phyloP scores from a whole-genome alignment of 2,329 filamentous ascomycete species.

The Chalara sp. region DNA sequence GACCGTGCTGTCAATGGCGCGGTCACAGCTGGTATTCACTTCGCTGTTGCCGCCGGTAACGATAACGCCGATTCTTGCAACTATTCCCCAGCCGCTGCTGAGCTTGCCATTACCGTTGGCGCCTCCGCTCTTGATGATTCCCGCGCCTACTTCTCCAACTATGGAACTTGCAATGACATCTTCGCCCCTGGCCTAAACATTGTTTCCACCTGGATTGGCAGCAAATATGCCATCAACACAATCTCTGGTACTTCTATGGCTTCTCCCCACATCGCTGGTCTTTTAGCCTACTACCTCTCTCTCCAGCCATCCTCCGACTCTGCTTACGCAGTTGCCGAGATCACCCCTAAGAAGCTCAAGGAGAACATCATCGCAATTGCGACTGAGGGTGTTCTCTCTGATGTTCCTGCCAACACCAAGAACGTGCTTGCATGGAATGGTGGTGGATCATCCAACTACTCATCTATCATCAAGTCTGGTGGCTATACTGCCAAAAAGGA shows the following conservation, averaged over 20 bases:
- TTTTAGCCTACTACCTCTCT: slow-evolving; percentile 95
- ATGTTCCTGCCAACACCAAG: slow-evolving; percentile 78
- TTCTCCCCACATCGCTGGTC: slow-evolving; percentile 92
- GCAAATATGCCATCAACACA: slow-evolving; percentile 93
- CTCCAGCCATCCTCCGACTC: slow-evolving; percentile 88
- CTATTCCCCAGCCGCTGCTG: slow-evolving; percentile 93
- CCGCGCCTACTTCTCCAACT: slow-evolving; percentile 99
- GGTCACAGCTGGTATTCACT: slow-evolving; percentile 87
- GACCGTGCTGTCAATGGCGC: slow-evolving; percentile 92
- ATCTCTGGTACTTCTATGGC: slow-evolving; percentile 99
- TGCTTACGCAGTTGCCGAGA: slow-evolving; percentile 79
- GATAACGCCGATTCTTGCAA: slow-evolving; percentile 99
- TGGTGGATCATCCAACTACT: slow-evolving; percentile 88
- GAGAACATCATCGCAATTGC: slow-evolving; percentile 75
- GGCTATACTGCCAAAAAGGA: slow-evolving; percentile 55
- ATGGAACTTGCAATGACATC: slow-evolving; percentile 98
- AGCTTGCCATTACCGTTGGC: slow-evolving; percentile 90
- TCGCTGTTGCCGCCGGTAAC: slow-evolving; percentile 96
- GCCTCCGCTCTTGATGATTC: slow-evolving; percentile 89
- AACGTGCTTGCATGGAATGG: slow-evolving; percentile 99
- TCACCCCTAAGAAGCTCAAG: slow-evolving; percentile 95
- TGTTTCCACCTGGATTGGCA: slow-evolving; percentile 96
- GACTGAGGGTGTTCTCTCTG: slow-evolving; percentile 69
- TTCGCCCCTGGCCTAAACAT: slow-evolving; percentile 97
- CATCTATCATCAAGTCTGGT: slow-evolving; percentile 68